Base-by-base conservation (phyloP, 148 eudicot genomes). In the Camellia japonica region DNA sequence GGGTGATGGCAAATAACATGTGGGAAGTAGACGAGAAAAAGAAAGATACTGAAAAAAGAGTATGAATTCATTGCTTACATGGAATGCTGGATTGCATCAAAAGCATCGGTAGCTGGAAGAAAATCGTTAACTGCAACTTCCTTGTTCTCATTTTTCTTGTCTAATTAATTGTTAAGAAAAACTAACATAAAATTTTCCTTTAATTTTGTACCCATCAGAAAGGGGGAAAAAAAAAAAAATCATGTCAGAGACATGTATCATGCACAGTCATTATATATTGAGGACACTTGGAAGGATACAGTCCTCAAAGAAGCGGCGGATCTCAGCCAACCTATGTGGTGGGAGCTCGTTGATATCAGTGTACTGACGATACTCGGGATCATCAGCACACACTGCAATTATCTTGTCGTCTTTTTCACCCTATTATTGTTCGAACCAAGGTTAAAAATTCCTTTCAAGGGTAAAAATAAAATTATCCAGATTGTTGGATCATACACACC, bases 321-420 rank as follows among this genome's bases (percentile, higher is more conserved):
- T 93, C 80, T 93, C 97, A 79, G 94, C 90, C 89, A 91, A 80
- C 76, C 97, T 90, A 86, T 93, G 97, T 63, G 97, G 97, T n/a
- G 97, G 94, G 18, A 93, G 93, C 68, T 93, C 90, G 65, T 88
- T 91, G 83, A 93, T 93, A 76, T 91, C 94, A 73, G 86, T 88
- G 85, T 77, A 90, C 82, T 87, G 84, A 5, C 94, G 85, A 67
- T 89, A 90, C 85, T 93, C 97, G 0, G 97, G 97, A 81, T 93
- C 97, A 83, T 93, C 94, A 80, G 94, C 94, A 80, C 95, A 92
- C 14, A 92, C 95, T 38, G 95, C 95, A 83, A 92, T 92, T 18
- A 92, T 92, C 85, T 93, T 93, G 81, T 93, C 97, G 82, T 93
- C 97, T 84, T 90, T 93, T 81, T 93, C 94, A 8, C 97, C 97